Conservation (phyloP, 805 yeast species). For the Wickerhamiella lipophila region DNA sequence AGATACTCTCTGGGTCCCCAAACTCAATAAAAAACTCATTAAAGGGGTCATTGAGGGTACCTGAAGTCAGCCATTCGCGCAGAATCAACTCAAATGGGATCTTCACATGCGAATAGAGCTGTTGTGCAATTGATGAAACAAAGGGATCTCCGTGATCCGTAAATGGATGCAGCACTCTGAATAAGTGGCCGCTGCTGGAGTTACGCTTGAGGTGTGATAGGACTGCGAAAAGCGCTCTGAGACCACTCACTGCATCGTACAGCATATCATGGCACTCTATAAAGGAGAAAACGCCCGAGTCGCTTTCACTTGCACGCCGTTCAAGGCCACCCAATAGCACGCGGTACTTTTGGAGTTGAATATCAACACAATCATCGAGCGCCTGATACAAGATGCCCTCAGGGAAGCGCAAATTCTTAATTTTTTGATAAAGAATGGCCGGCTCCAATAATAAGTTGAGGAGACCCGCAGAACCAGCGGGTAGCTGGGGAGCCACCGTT, state of each 20-base stretch:
- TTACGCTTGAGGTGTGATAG: constrained; percentile 26
- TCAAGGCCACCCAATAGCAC: constrained; percentile 35
- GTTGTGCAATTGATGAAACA: constrained; percentile 34
- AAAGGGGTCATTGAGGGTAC: constrained; percentile 42
- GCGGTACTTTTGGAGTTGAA: constrained; percentile 34
- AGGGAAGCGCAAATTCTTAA: constrained; percentile 30
- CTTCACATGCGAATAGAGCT: constrained; percentile 36
- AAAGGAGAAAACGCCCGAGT: background rate
- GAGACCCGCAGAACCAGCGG: constrained; percentile 27
- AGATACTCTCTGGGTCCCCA: constrained; percentile 16
- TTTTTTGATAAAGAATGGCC: constrained; percentile 47
- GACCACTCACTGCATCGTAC: constrained; percentile 38
- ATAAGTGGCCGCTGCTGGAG: constrained; percentile 25
- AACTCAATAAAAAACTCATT: constrained; percentile 50
- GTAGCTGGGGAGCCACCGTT: background rate
- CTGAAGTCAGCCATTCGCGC: constrained; percentile 56
- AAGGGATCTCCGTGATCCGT: constrained; percentile 52
- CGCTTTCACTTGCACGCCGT: constrained; percentile 19
- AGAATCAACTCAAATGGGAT: constrained; percentile 51
- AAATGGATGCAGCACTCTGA: constrained; percentile 22
- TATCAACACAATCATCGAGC: constrained; percentile 37
- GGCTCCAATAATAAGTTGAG: constrained; percentile 54
- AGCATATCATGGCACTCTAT: constrained; percentile 33
- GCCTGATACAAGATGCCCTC: constrained; percentile 47
- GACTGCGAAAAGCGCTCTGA: constrained; percentile 46